These are phyloP conservation scores for Aphanomyces stellatus DNA, from an alignment of 352 stramenopile species.

Conservation along the genomic window DNA sequence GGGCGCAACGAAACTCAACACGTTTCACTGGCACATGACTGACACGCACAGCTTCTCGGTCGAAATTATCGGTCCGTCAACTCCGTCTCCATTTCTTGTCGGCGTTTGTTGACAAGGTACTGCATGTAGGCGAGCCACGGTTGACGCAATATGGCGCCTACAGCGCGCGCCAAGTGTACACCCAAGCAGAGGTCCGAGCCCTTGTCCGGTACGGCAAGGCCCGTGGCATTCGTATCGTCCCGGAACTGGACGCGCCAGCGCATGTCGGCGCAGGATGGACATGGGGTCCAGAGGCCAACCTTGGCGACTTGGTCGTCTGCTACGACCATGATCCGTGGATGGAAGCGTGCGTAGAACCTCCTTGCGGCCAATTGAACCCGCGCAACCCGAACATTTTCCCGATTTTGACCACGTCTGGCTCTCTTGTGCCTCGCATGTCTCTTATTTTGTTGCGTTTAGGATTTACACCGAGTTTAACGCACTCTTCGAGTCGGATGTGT, in stretches of 20 bases:
- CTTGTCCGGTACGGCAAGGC: constrained; percentile 23
- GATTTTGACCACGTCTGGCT: constrained; percentile 16
- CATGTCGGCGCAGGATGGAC: constrained; percentile 22
- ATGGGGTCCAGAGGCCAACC: constrained; percentile 6
- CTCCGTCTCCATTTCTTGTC: not conserved
- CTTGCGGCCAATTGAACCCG: constrained; percentile 22
- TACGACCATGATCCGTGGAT: constrained; percentile 14
- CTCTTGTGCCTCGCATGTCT: not conserved
- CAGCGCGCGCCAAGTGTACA: constrained; percentile 23
- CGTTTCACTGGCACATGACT: constrained; percentile 22
- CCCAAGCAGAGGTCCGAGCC: constrained; percentile 22
- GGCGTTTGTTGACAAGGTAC: too few species aligned
- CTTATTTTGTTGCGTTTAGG: not conserved
- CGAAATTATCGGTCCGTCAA: constrained; percentile 16
- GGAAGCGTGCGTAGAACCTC: constrained; percentile 11
- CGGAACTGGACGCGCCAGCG: constrained; percentile 26
- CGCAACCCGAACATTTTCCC: constrained; percentile 16
- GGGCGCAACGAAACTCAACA: constrained; percentile 17
- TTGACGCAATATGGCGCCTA: constrained; percentile 22
- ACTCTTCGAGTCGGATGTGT: constrained; percentile 18
- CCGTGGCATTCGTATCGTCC: constrained; percentile 25
- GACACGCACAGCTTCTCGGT: constrained; percentile 20
- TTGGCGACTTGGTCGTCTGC: constrained; percentile 19
- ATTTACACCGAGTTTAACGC: constrained; percentile 17
- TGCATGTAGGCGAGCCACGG: constrained; percentile 9